Evolutionary conservation across 495 filamentous ascomycete genomes (phyloP).

Genomic region (Tuber borchii): DNA sequence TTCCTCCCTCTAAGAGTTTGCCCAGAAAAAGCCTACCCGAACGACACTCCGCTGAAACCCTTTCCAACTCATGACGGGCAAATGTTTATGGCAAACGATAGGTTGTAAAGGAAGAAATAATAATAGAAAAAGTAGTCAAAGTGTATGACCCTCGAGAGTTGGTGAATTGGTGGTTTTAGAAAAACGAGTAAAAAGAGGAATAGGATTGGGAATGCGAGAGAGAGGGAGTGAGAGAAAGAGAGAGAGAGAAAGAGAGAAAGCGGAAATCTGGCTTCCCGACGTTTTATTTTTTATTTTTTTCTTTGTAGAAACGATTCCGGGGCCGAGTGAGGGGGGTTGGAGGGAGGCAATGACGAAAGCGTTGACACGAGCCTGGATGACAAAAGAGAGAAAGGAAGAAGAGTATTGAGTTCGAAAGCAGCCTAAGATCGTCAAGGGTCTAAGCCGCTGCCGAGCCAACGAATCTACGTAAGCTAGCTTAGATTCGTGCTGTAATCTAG

Average conservation of each 20-base stretch:
- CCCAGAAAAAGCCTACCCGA: constrained; percentile 53
- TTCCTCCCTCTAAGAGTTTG: constrained; percentile 6
- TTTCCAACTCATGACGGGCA: constrained; percentile 77
- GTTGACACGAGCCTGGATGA: constrained; percentile 9
- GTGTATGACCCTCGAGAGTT: constrained; percentile 5
- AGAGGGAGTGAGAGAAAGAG: constrained; percentile 10
- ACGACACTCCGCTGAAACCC: constrained; percentile 85
- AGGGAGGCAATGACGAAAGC: constrained; percentile 36
- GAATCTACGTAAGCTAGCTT: neutral
- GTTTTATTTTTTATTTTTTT: constrained; percentile 13
- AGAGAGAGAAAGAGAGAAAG: constrained; percentile 19
- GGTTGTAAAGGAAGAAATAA: neutral
- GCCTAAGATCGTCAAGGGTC: neutral
- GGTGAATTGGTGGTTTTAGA: neutral
- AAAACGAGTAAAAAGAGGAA: constrained; percentile 11
- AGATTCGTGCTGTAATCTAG: neutral
- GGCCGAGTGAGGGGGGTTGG: constrained; percentile 20
- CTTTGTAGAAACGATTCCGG: constrained; percentile 24
- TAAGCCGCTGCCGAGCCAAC: constrained; percentile 1
- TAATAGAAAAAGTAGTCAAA: constrained; percentile 13
- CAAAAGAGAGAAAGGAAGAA: neutral
- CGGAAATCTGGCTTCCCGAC: constrained; percentile 28
- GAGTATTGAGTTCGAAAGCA: neutral
- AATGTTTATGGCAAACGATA: neutral
- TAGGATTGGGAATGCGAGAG: constrained; percentile 6